Base-by-base conservation (phyloP, 164 flowering plant species). In the Tinospora cordifolia region DNA sequence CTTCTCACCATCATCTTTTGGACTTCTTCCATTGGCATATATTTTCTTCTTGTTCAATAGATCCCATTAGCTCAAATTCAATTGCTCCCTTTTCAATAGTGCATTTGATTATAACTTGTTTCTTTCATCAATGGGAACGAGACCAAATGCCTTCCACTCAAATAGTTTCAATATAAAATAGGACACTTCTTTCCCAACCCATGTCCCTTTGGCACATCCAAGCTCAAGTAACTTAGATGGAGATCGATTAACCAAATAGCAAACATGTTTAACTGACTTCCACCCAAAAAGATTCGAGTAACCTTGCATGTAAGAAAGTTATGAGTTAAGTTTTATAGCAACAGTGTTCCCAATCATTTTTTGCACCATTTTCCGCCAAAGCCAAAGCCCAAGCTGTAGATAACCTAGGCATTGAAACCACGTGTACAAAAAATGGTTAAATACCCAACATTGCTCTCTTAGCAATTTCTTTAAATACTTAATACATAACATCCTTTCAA, bases 91-190 rank as follows among this genome's bases (percentile, higher is more conserved):
- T 63, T 22, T 60, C 63, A 60, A 60, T 24, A n/a, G 65, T n/a
- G 65, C 30, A 5, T 63, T 63, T 13, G 40, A 25, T 63, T 63
- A 7, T 6, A 27, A 25, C 30, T 63, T 63, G 40, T 21, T 63
- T 30, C 19, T 63, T 41, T 63, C 65, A 63, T 63, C 65, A 63
- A 15, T 27, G 21, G 65, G 65, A 63, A 60, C 25, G 25, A 11
- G 63, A 60, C 8, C 27, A 60, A 24, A 60, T 0, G 63, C 24
- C 13, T 4, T 30, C 13, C 65, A 63, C 14, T 10, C n/a, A 22
- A 63, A 63, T n/a, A 65, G 14, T 26, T 65, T 65, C 49, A 65
- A 65, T 22, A 49, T 17, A 40, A 4, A 38, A 14, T 65, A 65
- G 25, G 39, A 26, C 25, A 65, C 67, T 13, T 38, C 47, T 22